These are phyloP conservation scores for Triglochin maritima DNA, from an alignment of 106 monocot genomes.

Conservation along the genomic window DNA sequence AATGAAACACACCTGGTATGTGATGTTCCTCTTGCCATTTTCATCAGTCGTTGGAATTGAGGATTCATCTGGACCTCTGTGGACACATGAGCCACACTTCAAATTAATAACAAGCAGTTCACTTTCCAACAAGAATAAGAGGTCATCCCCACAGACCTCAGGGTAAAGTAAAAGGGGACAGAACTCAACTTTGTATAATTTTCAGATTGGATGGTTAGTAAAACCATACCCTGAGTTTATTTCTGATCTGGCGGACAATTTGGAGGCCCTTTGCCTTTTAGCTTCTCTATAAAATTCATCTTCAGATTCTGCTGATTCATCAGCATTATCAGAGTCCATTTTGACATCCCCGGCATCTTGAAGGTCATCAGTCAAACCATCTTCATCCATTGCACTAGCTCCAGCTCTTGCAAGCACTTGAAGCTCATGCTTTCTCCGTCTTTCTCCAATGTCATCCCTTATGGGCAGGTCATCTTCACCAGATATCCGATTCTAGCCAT, in stretches of 20 bases:
- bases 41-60: constrained; percentile 28
- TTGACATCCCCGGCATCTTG: not conserved
- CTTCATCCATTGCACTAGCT: constrained; percentile 16
- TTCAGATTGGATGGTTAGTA: not conserved
- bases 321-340: constrained; percentile 10
- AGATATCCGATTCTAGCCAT: constrained; percentile 38
- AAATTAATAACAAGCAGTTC: not conserved
- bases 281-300: constrained; percentile 79
- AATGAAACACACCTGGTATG: constrained; percentile 47
- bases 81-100: not conserved
- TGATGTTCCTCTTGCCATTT: constrained; percentile 64
- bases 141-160: not conserved
- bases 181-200: too few relatives aligned
- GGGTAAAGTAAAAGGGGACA: not conserved
- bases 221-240: constrained; percentile 37
- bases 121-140: not conserved
- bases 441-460: constrained; percentile 85
- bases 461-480: constrained; percentile 89
- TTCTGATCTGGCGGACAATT: constrained; percentile 39
- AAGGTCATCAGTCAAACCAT: constrained; percentile 18
- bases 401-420: constrained; percentile 55
- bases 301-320: constrained; percentile 31
- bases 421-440: constrained; percentile 74
- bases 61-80: constrained; percentile 28
- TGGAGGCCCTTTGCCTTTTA: constrained; percentile 45